Evolutionary conservation across 768 basidiomycete genomes (phyloP).

Genomic region (Lactarius sanguifluus): DNA sequence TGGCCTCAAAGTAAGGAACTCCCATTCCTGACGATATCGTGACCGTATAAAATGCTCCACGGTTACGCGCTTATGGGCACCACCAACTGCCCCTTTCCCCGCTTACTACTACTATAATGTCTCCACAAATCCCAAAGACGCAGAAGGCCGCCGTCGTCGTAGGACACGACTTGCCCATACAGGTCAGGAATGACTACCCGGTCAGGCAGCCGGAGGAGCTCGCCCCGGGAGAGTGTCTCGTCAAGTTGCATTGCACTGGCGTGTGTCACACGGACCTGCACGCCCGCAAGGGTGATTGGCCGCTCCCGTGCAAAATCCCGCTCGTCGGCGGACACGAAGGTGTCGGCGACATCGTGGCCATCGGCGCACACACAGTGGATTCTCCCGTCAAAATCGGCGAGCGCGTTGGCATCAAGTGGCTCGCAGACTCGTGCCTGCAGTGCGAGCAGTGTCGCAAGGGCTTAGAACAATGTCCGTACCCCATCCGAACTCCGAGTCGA

Average conservation of each 20-base stretch:
- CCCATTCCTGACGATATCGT: not conserved
- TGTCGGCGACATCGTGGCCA: constrained; percentile 78
- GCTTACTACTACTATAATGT: constrained; percentile 16
- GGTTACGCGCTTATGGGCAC: not conserved
- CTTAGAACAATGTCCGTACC: constrained; percentile 64
- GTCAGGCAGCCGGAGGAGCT: constrained; percentile 57
- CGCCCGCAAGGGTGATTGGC: constrained; percentile 78
- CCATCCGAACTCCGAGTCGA: constrained; percentile 4
- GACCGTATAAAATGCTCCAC: constrained; percentile 9
- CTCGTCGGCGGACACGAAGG: constrained; percentile 81
- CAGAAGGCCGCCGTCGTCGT: constrained; percentile 45
- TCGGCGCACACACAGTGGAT: constrained; percentile 58
- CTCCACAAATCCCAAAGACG: constrained; percentile 40
- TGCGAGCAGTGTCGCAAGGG: constrained; percentile 79
- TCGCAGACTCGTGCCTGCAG: constrained; percentile 68
- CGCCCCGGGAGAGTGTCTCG: constrained; percentile 67
- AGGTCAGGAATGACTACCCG: constrained; percentile 47
- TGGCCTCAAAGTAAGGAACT: not conserved
- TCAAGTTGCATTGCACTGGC: constrained; percentile 74
- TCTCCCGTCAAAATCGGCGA: constrained; percentile 73
- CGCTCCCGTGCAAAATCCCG: constrained; percentile 58
- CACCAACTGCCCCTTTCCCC: not conserved
- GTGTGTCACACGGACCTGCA: constrained; percentile 90
- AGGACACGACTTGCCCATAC: constrained; percentile 34
- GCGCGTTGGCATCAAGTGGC: constrained; percentile 82